Evolutionary conservation across 768 basidiomycete genomes (phyloP).

Genomic region (Exidia glandulosa): DNA sequence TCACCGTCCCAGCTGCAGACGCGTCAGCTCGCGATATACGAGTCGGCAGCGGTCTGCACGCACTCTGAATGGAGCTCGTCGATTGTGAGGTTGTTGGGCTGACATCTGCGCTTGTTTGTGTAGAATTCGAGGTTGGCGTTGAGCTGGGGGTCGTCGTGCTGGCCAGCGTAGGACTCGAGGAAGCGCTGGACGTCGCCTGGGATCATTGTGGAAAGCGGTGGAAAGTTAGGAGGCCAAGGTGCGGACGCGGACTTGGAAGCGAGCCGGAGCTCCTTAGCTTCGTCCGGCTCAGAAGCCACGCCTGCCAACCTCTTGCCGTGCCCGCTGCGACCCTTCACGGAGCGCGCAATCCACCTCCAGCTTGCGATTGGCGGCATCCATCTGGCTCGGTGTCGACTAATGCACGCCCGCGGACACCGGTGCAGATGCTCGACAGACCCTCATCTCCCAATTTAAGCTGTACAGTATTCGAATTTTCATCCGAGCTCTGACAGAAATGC

Average conservation of each 20-base stretch:
- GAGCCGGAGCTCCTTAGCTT: neutral
- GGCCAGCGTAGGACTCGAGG: conserved; percentile 40
- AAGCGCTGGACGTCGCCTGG: conserved; percentile 50
- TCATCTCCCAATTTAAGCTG: too few species aligned
- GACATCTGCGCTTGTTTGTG: conserved; percentile 41
- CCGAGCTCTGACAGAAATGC: too few species aligned
- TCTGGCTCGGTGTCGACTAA: too few species aligned
- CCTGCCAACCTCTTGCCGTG: neutral
- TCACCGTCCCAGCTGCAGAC: conserved; percentile 50
- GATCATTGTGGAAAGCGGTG: conserved; percentile 10
- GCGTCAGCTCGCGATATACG: neutral
- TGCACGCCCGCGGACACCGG: too few species aligned
- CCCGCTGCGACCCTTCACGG: too few species aligned
- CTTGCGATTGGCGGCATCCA: too few species aligned
- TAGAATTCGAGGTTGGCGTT: conserved; percentile 54
- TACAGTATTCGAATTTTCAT: too few species aligned
- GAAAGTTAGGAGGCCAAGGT: neutral
- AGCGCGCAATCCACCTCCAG: too few species aligned
- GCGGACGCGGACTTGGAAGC: too few species aligned
- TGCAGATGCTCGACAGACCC: too few species aligned
- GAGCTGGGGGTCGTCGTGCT: conserved; percentile 25
- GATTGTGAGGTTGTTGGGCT: conserved; percentile 49
- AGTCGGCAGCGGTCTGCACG: conserved; percentile 5
- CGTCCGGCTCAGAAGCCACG: neutral
- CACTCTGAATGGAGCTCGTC: conserved; percentile 54